Base-by-base conservation (phyloP, 345 rosid genomes). In the Camelina neglecta region DNA sequence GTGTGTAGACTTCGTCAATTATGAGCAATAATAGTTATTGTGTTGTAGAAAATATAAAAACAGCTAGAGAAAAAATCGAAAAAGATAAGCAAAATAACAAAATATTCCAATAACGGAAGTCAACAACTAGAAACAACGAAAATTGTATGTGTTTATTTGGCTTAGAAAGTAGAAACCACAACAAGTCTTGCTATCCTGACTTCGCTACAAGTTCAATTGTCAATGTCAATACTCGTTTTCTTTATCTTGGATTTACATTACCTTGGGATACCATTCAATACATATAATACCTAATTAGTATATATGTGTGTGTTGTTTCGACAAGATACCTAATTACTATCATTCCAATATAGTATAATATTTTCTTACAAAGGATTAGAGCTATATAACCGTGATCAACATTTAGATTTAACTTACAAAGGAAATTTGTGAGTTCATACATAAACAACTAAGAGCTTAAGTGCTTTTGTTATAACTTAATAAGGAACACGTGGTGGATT, bases 111-210 rank as follows among this genome's bases (percentile, higher is more conserved):
- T 48, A 16, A 24, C 13, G n/a, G 35, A 66, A 58, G 73, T 75
- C 78, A 75, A 67, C 67, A 67, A 33, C 41, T 57, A 65, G 23
- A 47, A 58, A 21, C 59, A 65, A 55, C 6, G 39, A 35, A 33
- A 35, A 33, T 7, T 15, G 23, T 42, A 13, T 48, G 21, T 59
- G 6, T 35, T 20, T 47, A 10, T 50, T 0, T 61, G 68, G 59
- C 29, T 60, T 49, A 53, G 58, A 53, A 53, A 53, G 33, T 58
- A 56, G 39, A 56, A 65, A 48, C 31, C 66, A 47, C 72, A 66
- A 57, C 72, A 66, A 57, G 78, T 74, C 66, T 57, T 66, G 31
- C 4, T 38, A 39, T 59, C 60, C 23, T 49, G 67, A 75, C 67
- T 58, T 67, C n/a, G 23, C 8, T 16, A 67, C n/a, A 47, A 49